These are phyloP conservation scores for Apiotrichum brassicae DNA, from an alignment of 1,284 basidiomycete species.

Conservation along the genomic window DNA sequence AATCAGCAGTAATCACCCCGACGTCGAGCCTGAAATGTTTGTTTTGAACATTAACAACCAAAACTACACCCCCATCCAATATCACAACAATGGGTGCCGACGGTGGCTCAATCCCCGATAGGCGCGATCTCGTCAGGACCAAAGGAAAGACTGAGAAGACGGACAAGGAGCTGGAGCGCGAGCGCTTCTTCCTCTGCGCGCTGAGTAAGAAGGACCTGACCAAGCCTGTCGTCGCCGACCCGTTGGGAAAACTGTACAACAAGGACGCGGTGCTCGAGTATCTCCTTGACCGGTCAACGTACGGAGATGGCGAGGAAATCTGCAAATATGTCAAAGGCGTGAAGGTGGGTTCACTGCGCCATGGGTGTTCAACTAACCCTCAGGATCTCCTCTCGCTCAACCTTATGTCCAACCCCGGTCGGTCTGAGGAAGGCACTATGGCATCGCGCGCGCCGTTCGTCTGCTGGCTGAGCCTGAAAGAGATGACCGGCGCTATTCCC, in stretches of 20 bases:
- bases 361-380: constrained; percentile 4
- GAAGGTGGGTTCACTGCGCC: constrained; percentile 56
- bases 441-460: constrained; percentile 62
- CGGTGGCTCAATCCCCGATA: constrained; percentile 47
- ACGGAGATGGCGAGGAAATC: constrained; percentile 72
- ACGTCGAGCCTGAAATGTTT: not conserved
- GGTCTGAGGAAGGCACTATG: constrained; percentile 29
- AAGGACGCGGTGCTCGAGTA: constrained; percentile 86
- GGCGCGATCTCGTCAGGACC: constrained; percentile 46
- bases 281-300: constrained; percentile 67
- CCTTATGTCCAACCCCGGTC: constrained; percentile 63
- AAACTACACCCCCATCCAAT: not conserved
- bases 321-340: constrained; percentile 79
- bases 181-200: constrained; percentile 85
- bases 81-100: constrained; percentile 40
- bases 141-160: constrained; percentile 55
- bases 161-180: constrained; percentile 73
- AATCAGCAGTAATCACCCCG: no score
- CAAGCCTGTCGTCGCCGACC: constrained; percentile 80
- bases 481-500: constrained; percentile 83
- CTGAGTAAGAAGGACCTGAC: constrained; percentile 82
- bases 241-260: constrained; percentile 86
- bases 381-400: constrained; percentile 80
- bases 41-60: not conserved
- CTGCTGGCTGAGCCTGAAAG: constrained; percentile 81